A percentile compares a stretch with the other conserved stretches of the same genome.
phyloP scores from a whole-genome alignment of 345 rosid species.

The Eucalyptus albens region DNA sequence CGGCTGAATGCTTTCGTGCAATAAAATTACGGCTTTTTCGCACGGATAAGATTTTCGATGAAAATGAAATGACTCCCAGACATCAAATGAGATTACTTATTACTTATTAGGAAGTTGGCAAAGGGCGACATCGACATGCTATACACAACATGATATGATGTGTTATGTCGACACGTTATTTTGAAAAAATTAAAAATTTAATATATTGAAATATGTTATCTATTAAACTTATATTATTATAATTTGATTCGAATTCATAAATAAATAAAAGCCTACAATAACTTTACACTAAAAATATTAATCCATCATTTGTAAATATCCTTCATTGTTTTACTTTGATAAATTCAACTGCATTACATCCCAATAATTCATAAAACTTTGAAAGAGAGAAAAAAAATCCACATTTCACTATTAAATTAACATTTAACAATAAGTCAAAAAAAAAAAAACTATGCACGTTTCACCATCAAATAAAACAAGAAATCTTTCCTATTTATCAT shows the following conservation, averaged over 20 bases:
- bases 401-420: rapidly evolving
- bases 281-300: no score
- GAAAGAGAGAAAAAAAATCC: no score
- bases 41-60: neutral
- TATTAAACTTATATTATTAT: no score
- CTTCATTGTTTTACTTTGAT: no score
- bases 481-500: no score
- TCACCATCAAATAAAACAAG: no score
- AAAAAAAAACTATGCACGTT: no score
- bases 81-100: neutral
- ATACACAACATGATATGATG: rapidly evolving
- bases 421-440: no score
- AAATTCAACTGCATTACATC: no score
- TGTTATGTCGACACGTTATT: rapidly evolving
- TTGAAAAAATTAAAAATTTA: rapidly evolving
- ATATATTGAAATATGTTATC: rapidly evolving
- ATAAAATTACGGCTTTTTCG: neutral
- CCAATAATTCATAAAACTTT: no score
- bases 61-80: neutral
- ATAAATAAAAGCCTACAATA: rapidly evolving
- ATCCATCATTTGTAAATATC: rapidly evolving
- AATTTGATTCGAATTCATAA: no score
- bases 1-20: neutral
- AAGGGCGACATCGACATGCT: rapidly evolving
- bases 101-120: neutral